phyloP scores from a whole-genome alignment of 306 rosid species.

The Fragaria iinumae region DNA sequence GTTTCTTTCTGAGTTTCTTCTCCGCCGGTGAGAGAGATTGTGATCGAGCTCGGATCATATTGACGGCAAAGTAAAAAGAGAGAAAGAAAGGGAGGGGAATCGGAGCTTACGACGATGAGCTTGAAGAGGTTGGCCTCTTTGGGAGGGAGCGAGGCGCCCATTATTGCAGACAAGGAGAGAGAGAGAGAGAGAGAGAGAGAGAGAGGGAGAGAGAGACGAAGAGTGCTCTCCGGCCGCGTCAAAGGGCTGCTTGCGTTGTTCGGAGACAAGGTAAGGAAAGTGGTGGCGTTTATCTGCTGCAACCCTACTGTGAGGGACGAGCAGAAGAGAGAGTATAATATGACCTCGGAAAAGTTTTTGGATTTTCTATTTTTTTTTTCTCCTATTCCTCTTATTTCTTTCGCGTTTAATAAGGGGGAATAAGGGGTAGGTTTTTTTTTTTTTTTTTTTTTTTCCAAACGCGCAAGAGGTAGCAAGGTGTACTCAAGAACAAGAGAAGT shows the following conservation, averaged over 20 bases:
- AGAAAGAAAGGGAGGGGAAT: conserved; percentile 19
- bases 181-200: neutral
- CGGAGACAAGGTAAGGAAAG: neutral
- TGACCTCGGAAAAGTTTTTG: neutral
- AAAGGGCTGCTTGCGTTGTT: conserved; percentile 4
- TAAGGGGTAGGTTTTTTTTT: too few relatives aligned
- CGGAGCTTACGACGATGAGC: conserved; percentile 91
- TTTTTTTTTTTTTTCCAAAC: too few relatives aligned
- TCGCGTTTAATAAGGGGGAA: too few relatives aligned
- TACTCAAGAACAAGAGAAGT: too few relatives aligned
- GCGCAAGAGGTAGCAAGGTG: too few relatives aligned
- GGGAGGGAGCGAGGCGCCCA: conserved; percentile 93
- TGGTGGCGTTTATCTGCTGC: conserved; percentile 67
- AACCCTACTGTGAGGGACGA: conserved; percentile 57
- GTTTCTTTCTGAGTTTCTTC: neutral
- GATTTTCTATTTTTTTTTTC: too few relatives aligned
- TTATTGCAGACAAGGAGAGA: conserved; percentile 33
- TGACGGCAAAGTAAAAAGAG: conserved; percentile 6
- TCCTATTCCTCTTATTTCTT: too few relatives aligned
- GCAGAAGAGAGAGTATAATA: neutral
- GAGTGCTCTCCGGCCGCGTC: conserved; percentile 3
- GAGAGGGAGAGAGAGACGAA: neutral
- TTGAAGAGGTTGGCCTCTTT: conserved; percentile 97
- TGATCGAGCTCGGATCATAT: conserved; percentile 30
- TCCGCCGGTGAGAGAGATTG: neutral